Percentiles rank a stretch among this genome's conserved stretches.
Conservation (phyloP, 2,329 filamentous ascomycete genomes). For the Aotearoamyces nothofagi region DNA sequence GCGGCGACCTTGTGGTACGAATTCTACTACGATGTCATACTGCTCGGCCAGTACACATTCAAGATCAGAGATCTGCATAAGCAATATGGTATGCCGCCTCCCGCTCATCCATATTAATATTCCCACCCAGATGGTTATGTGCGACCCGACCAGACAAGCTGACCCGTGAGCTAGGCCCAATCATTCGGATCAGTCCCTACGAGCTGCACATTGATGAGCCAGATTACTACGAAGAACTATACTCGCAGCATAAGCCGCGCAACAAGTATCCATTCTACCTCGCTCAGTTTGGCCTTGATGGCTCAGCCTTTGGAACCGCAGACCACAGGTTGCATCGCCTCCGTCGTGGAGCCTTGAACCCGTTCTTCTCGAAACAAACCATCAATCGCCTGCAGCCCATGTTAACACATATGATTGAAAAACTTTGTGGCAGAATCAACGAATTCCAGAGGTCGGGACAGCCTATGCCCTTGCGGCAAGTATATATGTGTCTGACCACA, state of each 20-base stretch:
- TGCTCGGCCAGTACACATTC: not conserved
- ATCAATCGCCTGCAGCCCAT: not conserved
- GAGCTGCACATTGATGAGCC: constrained; percentile 17
- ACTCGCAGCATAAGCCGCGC: constrained; percentile 7
- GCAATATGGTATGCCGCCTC: constrained; percentile 1
- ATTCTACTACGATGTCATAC: constrained; percentile 16
- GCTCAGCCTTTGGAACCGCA: not conserved
- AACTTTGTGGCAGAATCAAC: not conserved
- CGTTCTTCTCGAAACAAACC: not conserved
- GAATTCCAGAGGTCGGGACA: not conserved
- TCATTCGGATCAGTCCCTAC: constrained; percentile 17
- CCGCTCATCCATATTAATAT: too few relatives aligned
- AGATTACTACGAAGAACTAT: constrained; percentile 14
- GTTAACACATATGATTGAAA: not conserved
- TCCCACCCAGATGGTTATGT: too few relatives aligned
- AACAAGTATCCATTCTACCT: not conserved
- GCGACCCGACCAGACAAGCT: too few relatives aligned
- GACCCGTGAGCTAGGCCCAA: too few relatives aligned
- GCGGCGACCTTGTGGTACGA: constrained; percentile 10
- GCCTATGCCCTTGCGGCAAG: not conserved
- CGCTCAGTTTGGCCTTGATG: not conserved
- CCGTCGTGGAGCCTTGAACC: not conserved
- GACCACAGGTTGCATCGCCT: constrained; percentile 1
- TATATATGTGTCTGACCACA: not conserved
- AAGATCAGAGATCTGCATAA: not conserved